Conservation (phyloP, 2,329 filamentous ascomycete species). For the Zasmidium cellare region DNA sequence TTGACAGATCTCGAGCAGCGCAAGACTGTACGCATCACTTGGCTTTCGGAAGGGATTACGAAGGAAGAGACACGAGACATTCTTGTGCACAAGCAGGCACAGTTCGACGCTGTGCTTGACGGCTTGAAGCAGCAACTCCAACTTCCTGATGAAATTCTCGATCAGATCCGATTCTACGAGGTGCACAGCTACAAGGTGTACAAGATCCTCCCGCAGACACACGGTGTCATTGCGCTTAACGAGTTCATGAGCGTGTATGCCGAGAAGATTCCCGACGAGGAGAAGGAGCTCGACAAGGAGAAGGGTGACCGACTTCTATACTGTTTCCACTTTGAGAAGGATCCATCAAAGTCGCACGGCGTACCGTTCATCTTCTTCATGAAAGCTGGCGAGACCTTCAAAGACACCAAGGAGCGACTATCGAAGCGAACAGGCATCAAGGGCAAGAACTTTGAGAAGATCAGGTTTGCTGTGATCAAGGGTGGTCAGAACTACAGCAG, state of each 20-base stretch:
- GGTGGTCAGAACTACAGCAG: slow-evolving; percentile 66
- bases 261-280: slow-evolving; percentile 75
- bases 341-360: slow-evolving; percentile 79
- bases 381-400: slow-evolving; percentile 82
- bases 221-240: slow-evolving; percentile 76
- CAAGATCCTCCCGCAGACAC: slow-evolving; percentile 70
- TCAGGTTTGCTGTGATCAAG: slow-evolving; percentile 86
- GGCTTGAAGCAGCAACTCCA: slow-evolving; percentile 78
- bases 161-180: slow-evolving; percentile 78
- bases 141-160: slow-evolving; percentile 72
- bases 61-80: slow-evolving; percentile 87
- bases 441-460: slow-evolving; percentile 97
- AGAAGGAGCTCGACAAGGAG: slow-evolving; percentile 36
- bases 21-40: slow-evolving; percentile 79
- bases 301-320: slow-evolving; percentile 66
- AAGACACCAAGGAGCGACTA: slow-evolving; percentile 89
- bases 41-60: slow-evolving; percentile 83
- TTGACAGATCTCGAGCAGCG: slow-evolving; percentile 90
- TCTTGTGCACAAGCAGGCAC: slow-evolving; percentile 83
- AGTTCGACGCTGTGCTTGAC: slow-evolving; percentile 73
- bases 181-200: slow-evolving; percentile 79
- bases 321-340: slow-evolving; percentile 90
- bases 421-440: slow-evolving; percentile 92
- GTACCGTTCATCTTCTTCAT: slow-evolving; percentile 89
- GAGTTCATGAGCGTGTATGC: slow-evolving; percentile 83